Percentiles rank a stretch among this genome's conserved stretches.
phyloP scores from a whole-genome alignment of 495 filamentous ascomycete genomes.

The Neurospora sp. region DNA sequence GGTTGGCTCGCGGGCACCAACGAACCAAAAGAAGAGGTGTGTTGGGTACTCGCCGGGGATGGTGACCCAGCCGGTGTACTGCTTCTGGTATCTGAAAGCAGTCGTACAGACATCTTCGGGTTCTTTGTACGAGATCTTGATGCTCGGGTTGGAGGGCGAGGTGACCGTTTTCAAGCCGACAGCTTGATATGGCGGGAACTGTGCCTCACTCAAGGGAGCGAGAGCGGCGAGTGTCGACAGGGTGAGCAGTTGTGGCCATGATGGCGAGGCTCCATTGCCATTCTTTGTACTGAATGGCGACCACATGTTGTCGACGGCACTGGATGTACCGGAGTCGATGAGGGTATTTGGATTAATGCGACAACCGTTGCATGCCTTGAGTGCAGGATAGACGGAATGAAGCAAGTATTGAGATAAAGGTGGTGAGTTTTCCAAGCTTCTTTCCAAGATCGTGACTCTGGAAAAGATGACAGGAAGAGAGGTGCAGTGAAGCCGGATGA shows the following conservation, averaged over 20 bases:
- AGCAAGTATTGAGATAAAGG: background rate
- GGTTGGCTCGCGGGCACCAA: slow-evolving; percentile 51
- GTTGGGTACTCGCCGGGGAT: slow-evolving; percentile 46
- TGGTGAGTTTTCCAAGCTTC: background rate
- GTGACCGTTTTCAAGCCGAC: slow-evolving; percentile 38
- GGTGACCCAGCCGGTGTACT: slow-evolving; percentile 42
- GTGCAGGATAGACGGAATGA: background rate
- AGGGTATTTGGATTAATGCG: background rate
- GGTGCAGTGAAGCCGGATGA: background rate
- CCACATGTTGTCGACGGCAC: background rate
- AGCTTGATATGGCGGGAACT: slow-evolving; percentile 4
- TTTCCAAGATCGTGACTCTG: background rate
- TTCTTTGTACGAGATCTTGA: slow-evolving; percentile 51
- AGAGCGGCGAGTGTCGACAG: background rate
- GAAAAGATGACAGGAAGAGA: background rate
- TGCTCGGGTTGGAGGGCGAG: slow-evolving; percentile 47
- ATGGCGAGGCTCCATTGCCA: background rate
- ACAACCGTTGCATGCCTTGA: background rate
- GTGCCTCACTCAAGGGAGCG: background rate
- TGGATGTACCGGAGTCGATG: background rate
- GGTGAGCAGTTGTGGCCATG: background rate
- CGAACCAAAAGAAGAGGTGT: slow-evolving; percentile 71
- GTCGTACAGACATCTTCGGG: slow-evolving; percentile 44
- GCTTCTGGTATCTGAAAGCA: slow-evolving; percentile 45
- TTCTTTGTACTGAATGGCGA: background rate